Evolutionary conservation across 495 filamentous ascomycete genomes (phyloP).

Genomic region (Podospora bellae-mahoneyi): DNA sequence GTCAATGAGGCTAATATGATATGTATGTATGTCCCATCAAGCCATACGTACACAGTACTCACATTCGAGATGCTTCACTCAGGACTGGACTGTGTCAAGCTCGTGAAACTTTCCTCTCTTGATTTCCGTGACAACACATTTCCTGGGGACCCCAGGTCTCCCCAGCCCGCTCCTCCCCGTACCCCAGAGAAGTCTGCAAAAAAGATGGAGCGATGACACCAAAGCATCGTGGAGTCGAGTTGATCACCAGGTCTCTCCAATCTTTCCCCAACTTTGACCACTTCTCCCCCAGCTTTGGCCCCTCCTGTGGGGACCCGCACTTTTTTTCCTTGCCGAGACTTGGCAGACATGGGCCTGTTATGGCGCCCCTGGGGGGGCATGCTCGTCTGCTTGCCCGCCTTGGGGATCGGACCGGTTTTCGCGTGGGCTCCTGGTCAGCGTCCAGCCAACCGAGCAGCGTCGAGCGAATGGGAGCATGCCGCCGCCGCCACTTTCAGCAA

Average conservation of each 20-base stretch:
- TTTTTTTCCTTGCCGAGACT: slow-evolving; percentile 23
- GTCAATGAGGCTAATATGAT: slow-evolving; percentile 31
- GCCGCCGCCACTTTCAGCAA: slow-evolving; percentile 16
- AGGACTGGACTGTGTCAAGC: background rate
- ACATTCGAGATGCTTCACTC: no score
- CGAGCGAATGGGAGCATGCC: slow-evolving; percentile 19
- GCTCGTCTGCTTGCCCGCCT: slow-evolving; percentile 7
- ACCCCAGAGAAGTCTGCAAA: background rate
- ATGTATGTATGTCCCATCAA: slow-evolving; percentile 3
- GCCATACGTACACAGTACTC: no score
- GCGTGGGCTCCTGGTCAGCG: slow-evolving; percentile 24
- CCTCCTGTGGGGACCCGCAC: slow-evolving; percentile 9
- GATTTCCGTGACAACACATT: background rate
- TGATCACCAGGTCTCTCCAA: slow-evolving; percentile 30
- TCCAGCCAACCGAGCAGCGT: slow-evolving; percentile 13
- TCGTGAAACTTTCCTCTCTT: background rate
- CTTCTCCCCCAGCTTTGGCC: slow-evolving; percentile 10
- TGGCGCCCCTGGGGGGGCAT: background rate
- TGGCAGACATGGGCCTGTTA: slow-evolving; percentile 18
- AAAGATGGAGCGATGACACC: slow-evolving; percentile 19
- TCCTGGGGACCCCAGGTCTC: slow-evolving; percentile 5
- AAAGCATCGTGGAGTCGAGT: slow-evolving; percentile 10
- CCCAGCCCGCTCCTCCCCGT: background rate
- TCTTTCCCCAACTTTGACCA: slow-evolving; percentile 30
- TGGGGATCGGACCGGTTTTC: slow-evolving; percentile 31